Evolutionary conservation across 1,284 basidiomycete genomes (phyloP), one percentile per base, ranked within the genome.

Genomic region (Puccinia coronata): DNA sequence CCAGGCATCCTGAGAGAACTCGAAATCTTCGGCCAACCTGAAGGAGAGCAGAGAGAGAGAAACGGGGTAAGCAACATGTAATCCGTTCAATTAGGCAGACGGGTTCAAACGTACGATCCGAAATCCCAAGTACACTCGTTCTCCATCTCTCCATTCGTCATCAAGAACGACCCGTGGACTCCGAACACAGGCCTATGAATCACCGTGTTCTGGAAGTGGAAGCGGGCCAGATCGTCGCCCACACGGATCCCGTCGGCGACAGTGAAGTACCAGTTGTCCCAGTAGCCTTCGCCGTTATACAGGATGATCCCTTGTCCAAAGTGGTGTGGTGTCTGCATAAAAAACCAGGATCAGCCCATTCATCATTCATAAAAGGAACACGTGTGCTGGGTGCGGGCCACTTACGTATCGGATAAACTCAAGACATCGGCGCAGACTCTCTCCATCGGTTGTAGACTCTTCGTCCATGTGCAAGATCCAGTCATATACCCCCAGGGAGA

Each of bases 251-350:
- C 86, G 82, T 87, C 87, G 31, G 87, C 87, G 11, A 87, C 86
- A n/a, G 86, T 86, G 77, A 87, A 87, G 84, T 86, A 86, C 87
- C 87, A 87, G 83, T 87, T 87, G 82, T 85, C 85, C 86, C 86
- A 87, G 83, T 86, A 87, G 20, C 86, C 86, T 84, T 86, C 86
- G 43, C 87, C 87, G 82, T 87, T 87, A 84, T 87, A 87, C 55
- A 87, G 84, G 74, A 87, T 87, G 82, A 87, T 87, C 61, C 87
- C 87, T 84, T 87, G 87, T 47, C 87, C 87, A 82, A 87, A 86
- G 82, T 87, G 86, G 51, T 86, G 86, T n/a, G 85, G 84, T 36
- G 86, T 87, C 84, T 84, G 83, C 16, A 8, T 20, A 12, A 67
- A 25, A 41, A 0, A 25, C n/a, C 28, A 25, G n/a, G 5, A 47